Percentiles rank a stretch among this genome's conserved stretches.
These are phyloP conservation scores for Cladosporium phlei DNA, from an alignment of 2,329 filamentous ascomycete species.

Conservation along the genomic window DNA sequence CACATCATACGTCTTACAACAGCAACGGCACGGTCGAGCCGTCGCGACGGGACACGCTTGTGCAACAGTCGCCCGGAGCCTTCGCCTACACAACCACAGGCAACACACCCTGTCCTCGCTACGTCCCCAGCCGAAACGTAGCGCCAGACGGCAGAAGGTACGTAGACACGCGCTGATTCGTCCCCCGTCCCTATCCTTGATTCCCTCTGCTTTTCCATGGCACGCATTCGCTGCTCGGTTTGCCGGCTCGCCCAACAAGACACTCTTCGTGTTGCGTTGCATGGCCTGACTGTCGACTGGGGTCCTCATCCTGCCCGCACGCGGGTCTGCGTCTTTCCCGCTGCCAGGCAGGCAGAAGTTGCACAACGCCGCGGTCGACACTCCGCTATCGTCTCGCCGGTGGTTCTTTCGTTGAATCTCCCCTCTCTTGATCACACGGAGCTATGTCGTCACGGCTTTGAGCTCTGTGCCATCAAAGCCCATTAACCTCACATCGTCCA, in stretches of 20 bases:
- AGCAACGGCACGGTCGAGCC: constrained; percentile 42
- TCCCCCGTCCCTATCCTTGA: constrained; percentile 2
- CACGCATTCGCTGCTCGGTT: neutral
- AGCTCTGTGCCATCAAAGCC: constrained; percentile 8
- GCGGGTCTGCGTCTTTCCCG: constrained; percentile 11
- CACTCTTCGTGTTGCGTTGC: constrained; percentile 4
- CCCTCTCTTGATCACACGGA: constrained; percentile 13
- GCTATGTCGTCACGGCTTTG: constrained; percentile 6
- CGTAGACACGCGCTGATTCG: constrained; percentile 34
- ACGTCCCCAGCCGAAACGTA: constrained; percentile 48
- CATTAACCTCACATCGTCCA: neutral
- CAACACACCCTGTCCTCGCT: constrained; percentile 41
- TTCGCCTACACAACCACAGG: constrained; percentile 44
- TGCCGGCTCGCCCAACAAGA: constrained; percentile 6
- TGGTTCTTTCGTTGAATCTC: constrained; percentile 10
- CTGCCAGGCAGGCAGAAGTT: constrained; percentile 17
- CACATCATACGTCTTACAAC: constrained; percentile 42
- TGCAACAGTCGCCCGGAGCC: constrained; percentile 42
- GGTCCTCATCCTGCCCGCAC: constrained; percentile 6
- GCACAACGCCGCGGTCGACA: constrained; percentile 15
- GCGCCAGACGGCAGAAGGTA: constrained; percentile 50
- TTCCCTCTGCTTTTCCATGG: constrained; percentile 24
- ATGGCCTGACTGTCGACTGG: constrained; percentile 11
- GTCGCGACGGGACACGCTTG: constrained; percentile 49
- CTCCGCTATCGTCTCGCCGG: constrained; percentile 6